Conservation (phyloP, 495 filamentous ascomycete species). For the Thozetella sp. region DNA sequence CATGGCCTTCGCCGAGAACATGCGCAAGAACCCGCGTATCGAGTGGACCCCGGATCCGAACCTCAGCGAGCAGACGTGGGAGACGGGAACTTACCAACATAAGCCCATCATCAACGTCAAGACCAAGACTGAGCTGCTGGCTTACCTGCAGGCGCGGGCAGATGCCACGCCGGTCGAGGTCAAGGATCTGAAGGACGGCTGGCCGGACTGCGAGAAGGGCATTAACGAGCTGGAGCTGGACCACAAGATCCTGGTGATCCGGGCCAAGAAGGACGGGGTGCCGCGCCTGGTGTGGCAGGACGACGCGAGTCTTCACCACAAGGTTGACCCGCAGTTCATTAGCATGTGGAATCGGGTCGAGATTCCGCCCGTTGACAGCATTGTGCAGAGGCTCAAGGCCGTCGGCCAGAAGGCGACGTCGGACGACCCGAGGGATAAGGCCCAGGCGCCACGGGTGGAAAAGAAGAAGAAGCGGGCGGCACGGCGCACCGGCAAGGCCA, state of each 20-base stretch:
- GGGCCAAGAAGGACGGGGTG: constrained; percentile 91
- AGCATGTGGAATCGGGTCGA: constrained; percentile 79
- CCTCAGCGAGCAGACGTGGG: constrained; percentile 55
- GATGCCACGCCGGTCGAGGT: constrained; percentile 82
- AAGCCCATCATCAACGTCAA: constrained; percentile 76
- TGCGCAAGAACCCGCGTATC: constrained; percentile 68
- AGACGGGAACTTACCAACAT: constrained; percentile 72
- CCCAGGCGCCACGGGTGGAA: constrained; percentile 61
- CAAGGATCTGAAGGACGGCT: constrained; percentile 91
- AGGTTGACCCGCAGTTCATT: constrained; percentile 81
- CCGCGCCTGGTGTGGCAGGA: constrained; percentile 88
- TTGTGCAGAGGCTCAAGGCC: constrained; percentile 73
- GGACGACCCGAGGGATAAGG: constrained; percentile 67
- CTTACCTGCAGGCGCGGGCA: constrained; percentile 75
- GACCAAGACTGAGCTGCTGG: constrained; percentile 71
- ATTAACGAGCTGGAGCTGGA: constrained; percentile 78
- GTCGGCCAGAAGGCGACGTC: constrained; percentile 78
- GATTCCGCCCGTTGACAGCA: constrained; percentile 72
- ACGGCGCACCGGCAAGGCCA: constrained; percentile 78
- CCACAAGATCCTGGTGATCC: constrained; percentile 78
- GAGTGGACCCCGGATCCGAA: constrained; percentile 63
- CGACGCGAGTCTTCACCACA: constrained; percentile 72
- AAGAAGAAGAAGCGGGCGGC: constrained; percentile 68
- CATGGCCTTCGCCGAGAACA: constrained; percentile 40
- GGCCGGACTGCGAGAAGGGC: constrained; percentile 77